Conservation (phyloP, 495 filamentous ascomycete genomes). For the Umbilicaria muhlenbergii region DNA sequence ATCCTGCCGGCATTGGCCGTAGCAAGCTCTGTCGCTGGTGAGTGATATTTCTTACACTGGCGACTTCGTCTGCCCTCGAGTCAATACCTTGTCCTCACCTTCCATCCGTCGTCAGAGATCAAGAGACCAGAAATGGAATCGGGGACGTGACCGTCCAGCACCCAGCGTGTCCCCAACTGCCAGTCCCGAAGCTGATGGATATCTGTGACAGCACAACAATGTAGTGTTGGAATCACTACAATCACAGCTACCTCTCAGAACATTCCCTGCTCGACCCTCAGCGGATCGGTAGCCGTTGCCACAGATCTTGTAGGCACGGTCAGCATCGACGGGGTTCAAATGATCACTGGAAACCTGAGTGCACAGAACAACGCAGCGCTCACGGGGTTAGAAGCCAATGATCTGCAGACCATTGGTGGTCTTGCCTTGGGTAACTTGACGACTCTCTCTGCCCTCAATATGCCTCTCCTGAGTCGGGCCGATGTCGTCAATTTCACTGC, state of each 20-base stretch:
- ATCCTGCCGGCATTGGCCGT: slow-evolving; percentile 60
- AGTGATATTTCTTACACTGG: slow-evolving; percentile 15
- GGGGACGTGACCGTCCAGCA: background rate
- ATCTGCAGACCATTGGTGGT: slow-evolving; percentile 37
- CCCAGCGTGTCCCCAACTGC: background rate
- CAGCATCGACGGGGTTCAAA: slow-evolving; percentile 26
- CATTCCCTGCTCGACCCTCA: slow-evolving; percentile 47
- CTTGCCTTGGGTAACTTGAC: slow-evolving; percentile 55
- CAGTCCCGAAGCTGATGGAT: background rate
- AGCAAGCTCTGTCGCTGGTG: slow-evolving; percentile 49
- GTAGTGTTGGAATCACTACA: slow-evolving; percentile 17
- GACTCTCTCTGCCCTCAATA: slow-evolving; percentile 43
- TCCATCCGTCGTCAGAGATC: background rate
- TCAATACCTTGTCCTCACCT: background rate
- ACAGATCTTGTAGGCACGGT: slow-evolving; percentile 32
- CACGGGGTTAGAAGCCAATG: slow-evolving; percentile 33
- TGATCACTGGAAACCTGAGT: slow-evolving; percentile 55
- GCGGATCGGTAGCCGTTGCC: slow-evolving; percentile 55
- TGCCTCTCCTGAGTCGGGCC: slow-evolving; percentile 47
- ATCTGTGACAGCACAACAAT: slow-evolving; percentile 25
- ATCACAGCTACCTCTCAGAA: slow-evolving; percentile 33
- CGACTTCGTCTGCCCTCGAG: background rate
- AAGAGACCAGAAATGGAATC: too few relatives aligned
- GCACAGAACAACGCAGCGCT: slow-evolving; percentile 42
- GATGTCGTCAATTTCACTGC: slow-evolving; percentile 51